Conservation (phyloP, 805 yeast genomes). For the Candida pseudoglaebosa region DNA sequence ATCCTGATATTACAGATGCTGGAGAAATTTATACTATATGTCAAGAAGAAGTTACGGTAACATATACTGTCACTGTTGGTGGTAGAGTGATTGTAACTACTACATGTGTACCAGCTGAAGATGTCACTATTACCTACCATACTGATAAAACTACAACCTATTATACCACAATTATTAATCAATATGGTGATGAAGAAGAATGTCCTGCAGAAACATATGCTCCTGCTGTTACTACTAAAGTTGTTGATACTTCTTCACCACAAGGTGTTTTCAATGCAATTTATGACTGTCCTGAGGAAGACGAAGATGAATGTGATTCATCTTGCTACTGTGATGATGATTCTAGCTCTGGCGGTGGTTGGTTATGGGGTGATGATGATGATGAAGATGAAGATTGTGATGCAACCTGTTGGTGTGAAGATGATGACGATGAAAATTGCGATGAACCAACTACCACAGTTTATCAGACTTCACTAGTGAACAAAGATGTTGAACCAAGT, state of each 20-base stretch:
- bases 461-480: constrained; percentile 5
- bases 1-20: not conserved
- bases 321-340: constrained; percentile 9
- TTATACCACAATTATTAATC: constrained; percentile 8
- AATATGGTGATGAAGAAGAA: constrained; percentile 11
- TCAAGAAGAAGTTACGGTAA: constrained; percentile 3
- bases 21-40: constrained; percentile 3
- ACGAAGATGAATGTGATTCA: constrained; percentile 12
- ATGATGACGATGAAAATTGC: constrained; percentile 15
- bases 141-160: constrained; percentile 12
- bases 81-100: not conserved
- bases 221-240: constrained; percentile 5
- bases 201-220: constrained; percentile 10
- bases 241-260: constrained; percentile 7
- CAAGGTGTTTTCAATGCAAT: constrained; percentile 1
- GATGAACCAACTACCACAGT: constrained; percentile 11
- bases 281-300: constrained; percentile 4
- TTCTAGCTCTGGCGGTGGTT: constrained; percentile 2
- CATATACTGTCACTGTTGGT: constrained; percentile 2
- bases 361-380: constrained; percentile 11
- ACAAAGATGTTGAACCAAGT: constrained; percentile 7
- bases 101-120: constrained; percentile 4
- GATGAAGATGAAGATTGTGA: constrained; percentile 15
- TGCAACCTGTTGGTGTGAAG: constrained; percentile 8
- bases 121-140: constrained; percentile 10